phyloP scores from a whole-genome alignment of 805 yeast genomes.

The Cyberlindnera mycetangii region DNA sequence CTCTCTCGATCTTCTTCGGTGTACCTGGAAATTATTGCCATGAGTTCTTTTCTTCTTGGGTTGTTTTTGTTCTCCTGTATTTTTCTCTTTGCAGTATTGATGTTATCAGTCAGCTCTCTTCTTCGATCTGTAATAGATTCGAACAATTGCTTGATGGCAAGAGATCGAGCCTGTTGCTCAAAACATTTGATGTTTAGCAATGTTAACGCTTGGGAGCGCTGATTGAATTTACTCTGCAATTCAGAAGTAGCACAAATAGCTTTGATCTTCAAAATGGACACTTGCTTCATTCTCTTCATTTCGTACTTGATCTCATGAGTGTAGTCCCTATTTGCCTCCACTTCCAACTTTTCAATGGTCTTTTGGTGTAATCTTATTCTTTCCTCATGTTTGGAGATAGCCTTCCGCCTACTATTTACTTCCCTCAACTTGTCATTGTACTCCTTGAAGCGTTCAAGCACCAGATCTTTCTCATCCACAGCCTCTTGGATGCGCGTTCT shows the following conservation, averaged over 20 bases:
- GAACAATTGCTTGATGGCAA: conserved; percentile 31
- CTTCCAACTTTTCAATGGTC: conserved; percentile 32
- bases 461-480: background rate
- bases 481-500: conserved; percentile 3
- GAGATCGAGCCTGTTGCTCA: conserved; percentile 39
- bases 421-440: conserved; percentile 8
- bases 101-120: conserved; percentile 24
- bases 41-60: conserved; percentile 28
- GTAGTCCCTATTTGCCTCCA: conserved; percentile 41
- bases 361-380: conserved; percentile 30
- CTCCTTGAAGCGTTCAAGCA: conserved; percentile 4
- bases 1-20: conserved; percentile 37
- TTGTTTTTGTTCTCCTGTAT: conserved; percentile 23
- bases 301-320: conserved; percentile 35
- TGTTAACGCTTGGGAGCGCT: conserved; percentile 26
- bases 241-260: conserved; percentile 23
- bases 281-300: conserved; percentile 28
- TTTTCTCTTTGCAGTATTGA: conserved; percentile 30
- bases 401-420: conserved; percentile 12
- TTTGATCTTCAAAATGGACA: conserved; percentile 25
- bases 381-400: conserved; percentile 23
- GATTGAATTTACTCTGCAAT: conserved; percentile 27
- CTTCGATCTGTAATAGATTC: conserved; percentile 31
- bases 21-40: conserved; percentile 32
- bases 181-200: conserved; percentile 30